Base-by-base conservation (phyloP, 148 eudicot species). In the Nepenthes gracilis region DNA sequence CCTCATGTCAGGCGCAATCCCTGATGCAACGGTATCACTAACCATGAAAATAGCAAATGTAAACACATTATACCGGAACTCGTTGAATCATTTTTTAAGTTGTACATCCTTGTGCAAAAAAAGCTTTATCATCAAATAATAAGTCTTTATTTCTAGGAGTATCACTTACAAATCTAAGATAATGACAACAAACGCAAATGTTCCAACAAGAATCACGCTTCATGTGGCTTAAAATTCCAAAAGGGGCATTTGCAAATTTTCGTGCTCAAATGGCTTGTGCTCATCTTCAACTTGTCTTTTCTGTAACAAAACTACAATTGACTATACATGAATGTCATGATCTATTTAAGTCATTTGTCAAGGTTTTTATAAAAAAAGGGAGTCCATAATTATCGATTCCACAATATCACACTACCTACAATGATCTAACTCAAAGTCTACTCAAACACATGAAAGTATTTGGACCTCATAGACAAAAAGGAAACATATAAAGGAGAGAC, bases 191-290 rank as follows among this genome's bases (percentile, higher is more conserved):
- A 78, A 47, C 49, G 83, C 80, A 33, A 43, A 54, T 47, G 85
- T 67, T 64, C 96, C 96, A 66, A 93, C 81, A 78, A 80, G 77
- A 66, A 91, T 60, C 47, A 75, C 70, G 36, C 64, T 55, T 50
- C 79, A 80, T 61, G 83, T 77, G 23, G 81, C 71, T 53, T 93
- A 90, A 54, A 91, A 59, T 75, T 85, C 93, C 80, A 91, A 71
- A 66, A 91, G 23, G 75, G 23, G 96, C 93, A 78, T 91, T 91
- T 66, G 93, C 97, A 43, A 92, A 83, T 76, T 85, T 23, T 87
- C 96, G 85, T 85, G 71, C 93, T 87, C 72, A 91, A 67, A 55
- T 87, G 93, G 35, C 97, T 89, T 60, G 96, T 91, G 75, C 97
- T 91, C 77, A 70, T 78, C 70, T 91, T 96, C 77, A 82, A 45